Evolutionary conservation across 305 asterid species (phyloP).

Genomic region (Solanum hybrid): DNA sequence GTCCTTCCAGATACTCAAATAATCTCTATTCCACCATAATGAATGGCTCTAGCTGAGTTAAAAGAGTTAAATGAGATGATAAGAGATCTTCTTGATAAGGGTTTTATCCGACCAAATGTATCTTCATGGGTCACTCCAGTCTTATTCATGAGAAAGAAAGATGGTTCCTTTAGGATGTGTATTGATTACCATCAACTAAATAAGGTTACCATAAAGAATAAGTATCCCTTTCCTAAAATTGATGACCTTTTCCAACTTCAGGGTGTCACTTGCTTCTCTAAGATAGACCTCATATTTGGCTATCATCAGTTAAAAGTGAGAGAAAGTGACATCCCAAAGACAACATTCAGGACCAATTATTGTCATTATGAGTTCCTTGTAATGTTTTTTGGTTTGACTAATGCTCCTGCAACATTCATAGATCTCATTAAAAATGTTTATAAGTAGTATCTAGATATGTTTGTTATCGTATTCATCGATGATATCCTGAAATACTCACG

Average conservation of each 20-base stretch:
- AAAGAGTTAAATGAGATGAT: not conserved
- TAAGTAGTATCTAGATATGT: not conserved
- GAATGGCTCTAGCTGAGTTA: not conserved
- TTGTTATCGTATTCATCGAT: not conserved
- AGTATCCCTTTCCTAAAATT: not conserved
- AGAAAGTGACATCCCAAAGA: not conserved
- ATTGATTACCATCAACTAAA: not conserved
- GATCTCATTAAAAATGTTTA: not conserved
- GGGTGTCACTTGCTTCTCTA: not conserved
- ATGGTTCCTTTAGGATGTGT: not conserved
- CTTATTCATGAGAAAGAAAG: not conserved
- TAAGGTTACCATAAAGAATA: not conserved
- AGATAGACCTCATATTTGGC: not conserved
- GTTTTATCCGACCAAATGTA: not conserved
- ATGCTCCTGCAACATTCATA: not conserved
- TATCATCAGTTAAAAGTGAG: not conserved
- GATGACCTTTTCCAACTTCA: not conserved
- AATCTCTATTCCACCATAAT: not conserved
- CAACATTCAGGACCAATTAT: not conserved
- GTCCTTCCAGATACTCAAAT: not conserved
- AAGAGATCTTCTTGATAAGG: not conserved
- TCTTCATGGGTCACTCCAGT: not conserved
- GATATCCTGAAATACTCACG: not conserved
- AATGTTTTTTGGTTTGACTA: not conserved
- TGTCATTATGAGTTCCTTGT: not conserved